Evolutionary conservation across 2,329 filamentous ascomycete species (phyloP), one percentile per base, ranked within the genome.

Genomic region (Aspergillus sp.): DNA sequence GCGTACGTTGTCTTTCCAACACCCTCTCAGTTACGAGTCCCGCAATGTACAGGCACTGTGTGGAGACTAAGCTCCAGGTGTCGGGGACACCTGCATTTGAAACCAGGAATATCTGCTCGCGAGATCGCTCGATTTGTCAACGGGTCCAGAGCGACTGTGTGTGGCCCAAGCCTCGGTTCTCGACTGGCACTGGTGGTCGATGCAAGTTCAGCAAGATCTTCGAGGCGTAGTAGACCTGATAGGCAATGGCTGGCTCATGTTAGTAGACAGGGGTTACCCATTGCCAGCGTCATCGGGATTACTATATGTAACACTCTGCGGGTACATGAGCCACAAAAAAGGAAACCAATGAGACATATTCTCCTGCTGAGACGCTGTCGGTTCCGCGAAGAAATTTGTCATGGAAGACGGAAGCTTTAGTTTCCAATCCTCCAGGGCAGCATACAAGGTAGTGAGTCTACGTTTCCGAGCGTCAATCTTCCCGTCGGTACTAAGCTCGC

Each of bases 141-240:
- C 47, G 47, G 35, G 17, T 37, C 25, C 13, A 22, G 32, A 44
- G n/a, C 3, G 43, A 7, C 12, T 32, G 25, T 9, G 25, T 27
- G 25, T 12, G 25, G 25, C 25, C 25, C 4, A 27, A 27, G 10
- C 25, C 25, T 10, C 9, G 25, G 4, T 3, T 27, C 25, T 27
- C 25, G 10, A 12, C 25, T 27, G 25, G 25, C 4, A 27, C 12
- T 17, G 35, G 30, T 10, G 35, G 33, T n/a, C 17, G 6, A n/a
- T 45, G 35, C 17, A 48, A n/a, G 1, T 5, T 13, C 2, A 48
- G 35, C 13, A 48, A 37, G 23, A 45, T 48, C 7, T 48, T 48
- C n/a, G 47, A 48, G 23, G 47, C 43, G 17, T 48, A 43, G 27
- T 48, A 45, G 6, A 48, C 10, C 25, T 48, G 47, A n/a, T 48